These are phyloP conservation scores for Vicia sativa DNA, from an alignment of 306 rosid species.

Conservation along the genomic window DNA sequence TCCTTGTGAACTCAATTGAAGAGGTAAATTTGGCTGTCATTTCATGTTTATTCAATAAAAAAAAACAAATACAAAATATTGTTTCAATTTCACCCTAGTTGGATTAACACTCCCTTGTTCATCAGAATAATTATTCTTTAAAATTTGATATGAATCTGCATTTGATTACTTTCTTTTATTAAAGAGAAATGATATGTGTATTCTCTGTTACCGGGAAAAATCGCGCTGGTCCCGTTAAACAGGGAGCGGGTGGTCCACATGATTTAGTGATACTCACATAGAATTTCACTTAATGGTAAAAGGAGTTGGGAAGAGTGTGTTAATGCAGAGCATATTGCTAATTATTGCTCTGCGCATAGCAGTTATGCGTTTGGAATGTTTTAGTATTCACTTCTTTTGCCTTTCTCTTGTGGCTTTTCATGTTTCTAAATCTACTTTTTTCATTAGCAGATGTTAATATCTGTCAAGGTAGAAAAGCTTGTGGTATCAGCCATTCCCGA, in stretches of 20 bases:
- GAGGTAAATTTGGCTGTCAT: slow-evolving; percentile 58
- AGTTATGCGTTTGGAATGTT: slow-evolving; percentile 16
- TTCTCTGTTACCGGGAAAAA: background rate
- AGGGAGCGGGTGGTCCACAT: background rate
- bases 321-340: background rate
- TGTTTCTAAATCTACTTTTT: slow-evolving; percentile 37
- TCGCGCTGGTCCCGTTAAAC: background rate
- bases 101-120: slow-evolving; percentile 17
- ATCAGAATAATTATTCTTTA: background rate
- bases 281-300: background rate
- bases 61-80: slow-evolving; percentile 2
- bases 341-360: background rate
- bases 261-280: background rate
- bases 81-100: slow-evolving; percentile 12
- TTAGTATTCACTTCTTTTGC: slow-evolving; percentile 18
- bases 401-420: slow-evolving; percentile 21
- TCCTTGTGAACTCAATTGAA: slow-evolving; percentile 77
- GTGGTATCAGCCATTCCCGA: slow-evolving; percentile 93
- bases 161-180: slow-evolving; percentile 15
- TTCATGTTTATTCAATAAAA: slow-evolving; percentile 25
- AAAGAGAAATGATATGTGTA: background rate
- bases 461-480: slow-evolving; percentile 82
- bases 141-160: slow-evolving; percentile 10
- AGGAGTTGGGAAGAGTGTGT: background rate
- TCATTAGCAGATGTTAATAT: slow-evolving; percentile 67